A percentile compares a stretch with the other conserved stretches of the same genome.
phyloP scores from a whole-genome alignment of 305 asterid species.

The Euphrasia arctica region DNA sequence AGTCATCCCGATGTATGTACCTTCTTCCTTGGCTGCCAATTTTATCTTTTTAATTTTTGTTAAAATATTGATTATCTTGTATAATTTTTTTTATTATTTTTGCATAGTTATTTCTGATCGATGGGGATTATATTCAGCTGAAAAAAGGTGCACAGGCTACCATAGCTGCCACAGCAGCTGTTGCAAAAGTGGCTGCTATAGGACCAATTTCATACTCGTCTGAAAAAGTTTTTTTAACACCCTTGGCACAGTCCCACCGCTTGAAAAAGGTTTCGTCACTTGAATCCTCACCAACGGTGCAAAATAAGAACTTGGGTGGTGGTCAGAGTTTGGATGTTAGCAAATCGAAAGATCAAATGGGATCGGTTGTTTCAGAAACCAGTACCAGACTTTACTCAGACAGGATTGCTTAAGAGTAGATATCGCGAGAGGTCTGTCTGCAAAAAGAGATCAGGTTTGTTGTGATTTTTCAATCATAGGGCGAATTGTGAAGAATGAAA shows the following conservation, averaged over 20 bases:
- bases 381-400: too few species aligned
- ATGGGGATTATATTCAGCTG: conserved; percentile 80
- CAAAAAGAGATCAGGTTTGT: too few species aligned
- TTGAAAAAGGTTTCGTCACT: conserved; percentile 46
- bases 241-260: conserved; percentile 79
- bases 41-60: conserved; percentile 4
- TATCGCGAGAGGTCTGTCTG: too few species aligned
- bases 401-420: too few species aligned
- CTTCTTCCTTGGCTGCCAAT: background rate
- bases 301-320: conserved; percentile 2
- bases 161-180: conserved; percentile 84
- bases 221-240: conserved; percentile 67
- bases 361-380: too few species aligned
- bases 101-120: conserved; percentile 64
- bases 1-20: conserved; percentile 71
- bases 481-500: too few species aligned
- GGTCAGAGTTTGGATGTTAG: background rate
- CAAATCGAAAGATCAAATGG: too few species aligned
- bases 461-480: too few species aligned
- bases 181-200: conserved; percentile 77
- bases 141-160: conserved; percentile 86
- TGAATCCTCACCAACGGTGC: conserved; percentile 41
- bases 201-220: conserved; percentile 51
- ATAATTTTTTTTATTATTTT: background rate
- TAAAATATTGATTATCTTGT: background rate